These are phyloP conservation scores for Holtermanniella nyarrowii DNA, from an alignment of 768 basidiomycete species.

Conservation along the genomic window DNA sequence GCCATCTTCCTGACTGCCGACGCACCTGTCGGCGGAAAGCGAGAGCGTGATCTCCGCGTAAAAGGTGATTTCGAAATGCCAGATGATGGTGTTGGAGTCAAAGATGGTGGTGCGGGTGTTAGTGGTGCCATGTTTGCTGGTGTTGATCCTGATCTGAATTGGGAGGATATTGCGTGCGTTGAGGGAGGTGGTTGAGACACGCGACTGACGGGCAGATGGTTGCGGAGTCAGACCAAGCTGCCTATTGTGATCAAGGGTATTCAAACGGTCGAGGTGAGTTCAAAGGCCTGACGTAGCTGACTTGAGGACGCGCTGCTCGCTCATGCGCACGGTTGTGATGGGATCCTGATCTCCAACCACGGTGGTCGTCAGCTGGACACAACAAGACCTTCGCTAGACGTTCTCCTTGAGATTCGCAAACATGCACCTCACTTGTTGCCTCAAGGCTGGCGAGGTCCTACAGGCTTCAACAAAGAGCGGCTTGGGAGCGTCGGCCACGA, in stretches of 20 bases:
- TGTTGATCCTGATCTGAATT: slow-evolving; percentile 40
- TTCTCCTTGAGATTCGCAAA: slow-evolving; percentile 31
- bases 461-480: slow-evolving; percentile 10
- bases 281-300: neutral
- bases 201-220: slow-evolving; percentile 39
- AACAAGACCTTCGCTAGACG: slow-evolving; percentile 23
- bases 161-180: slow-evolving; percentile 37
- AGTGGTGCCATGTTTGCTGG: slow-evolving; percentile 40
- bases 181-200: neutral
- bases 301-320: slow-evolving; percentile 70
- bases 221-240: slow-evolving; percentile 41
- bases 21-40: slow-evolving; percentile 69
- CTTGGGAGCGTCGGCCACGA: slow-evolving; percentile 4
- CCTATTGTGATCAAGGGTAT: slow-evolving; percentile 48
- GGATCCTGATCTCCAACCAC: slow-evolving; percentile 51
- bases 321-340: slow-evolving; percentile 71
- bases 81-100: slow-evolving; percentile 24
- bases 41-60: slow-evolving; percentile 41
- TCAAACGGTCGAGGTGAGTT: slow-evolving; percentile 35
- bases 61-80: slow-evolving; percentile 32
- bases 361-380: slow-evolving; percentile 52
- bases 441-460: slow-evolving; percentile 22
- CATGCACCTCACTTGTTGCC: slow-evolving; percentile 23
- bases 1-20: slow-evolving; percentile 88
- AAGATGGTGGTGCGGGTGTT: slow-evolving; percentile 27